Evolutionary conservation across 345 rosid species (phyloP).

Genomic region (Corchorus capsularis): DNA sequence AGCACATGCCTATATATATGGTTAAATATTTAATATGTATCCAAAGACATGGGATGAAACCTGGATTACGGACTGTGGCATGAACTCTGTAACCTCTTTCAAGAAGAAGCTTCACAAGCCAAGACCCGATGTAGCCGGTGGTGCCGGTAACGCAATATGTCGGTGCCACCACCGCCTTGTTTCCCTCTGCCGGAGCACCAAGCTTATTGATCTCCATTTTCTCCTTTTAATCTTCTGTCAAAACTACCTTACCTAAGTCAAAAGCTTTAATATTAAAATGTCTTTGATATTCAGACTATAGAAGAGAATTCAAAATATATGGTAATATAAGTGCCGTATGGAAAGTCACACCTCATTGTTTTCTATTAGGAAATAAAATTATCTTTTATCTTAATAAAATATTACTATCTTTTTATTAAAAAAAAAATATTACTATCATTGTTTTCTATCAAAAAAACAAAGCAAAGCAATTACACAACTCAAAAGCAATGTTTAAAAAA

Average conservation of each 20-base stretch:
- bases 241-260: not conserved
- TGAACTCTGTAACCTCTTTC: conserved; percentile 60
- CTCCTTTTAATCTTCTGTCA: not conserved
- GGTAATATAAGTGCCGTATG: no score
- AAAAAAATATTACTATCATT: no score
- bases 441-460: no score
- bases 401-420: no score
- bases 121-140: conserved; percentile 75
- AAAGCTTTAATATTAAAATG: not conserved
- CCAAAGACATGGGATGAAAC: conserved; percentile 24
- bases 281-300: not conserved
- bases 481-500: no score
- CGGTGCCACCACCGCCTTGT: conserved; percentile 16
- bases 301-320: no score
- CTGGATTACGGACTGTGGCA: conserved; percentile 75
- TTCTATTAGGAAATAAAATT: no score
- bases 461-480: no score
- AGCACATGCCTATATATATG: not conserved
- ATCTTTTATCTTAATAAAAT: no score
- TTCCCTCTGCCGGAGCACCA: conserved; percentile 9
- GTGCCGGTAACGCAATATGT: conserved; percentile 85
- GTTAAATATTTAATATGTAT: not conserved
- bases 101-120: conserved; percentile 76
- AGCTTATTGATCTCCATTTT: conserved; percentile 17
- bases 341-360: no score